These are phyloP conservation scores for Coemansia sp. DNA, from an alignment of 192 early-diverging fungal genomes.

Conservation along the genomic window DNA sequence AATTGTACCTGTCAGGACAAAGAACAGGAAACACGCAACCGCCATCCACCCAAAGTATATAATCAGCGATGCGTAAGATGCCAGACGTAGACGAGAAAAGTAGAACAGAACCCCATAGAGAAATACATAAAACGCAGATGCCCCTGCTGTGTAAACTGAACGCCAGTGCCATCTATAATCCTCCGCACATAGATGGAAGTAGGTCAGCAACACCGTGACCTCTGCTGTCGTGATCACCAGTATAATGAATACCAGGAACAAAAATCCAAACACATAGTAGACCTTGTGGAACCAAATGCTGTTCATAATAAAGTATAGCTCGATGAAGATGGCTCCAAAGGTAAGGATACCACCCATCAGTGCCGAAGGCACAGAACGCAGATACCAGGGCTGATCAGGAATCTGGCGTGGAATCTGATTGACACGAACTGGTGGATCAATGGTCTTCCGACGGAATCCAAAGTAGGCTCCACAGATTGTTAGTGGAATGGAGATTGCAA, in stretches of 20 bases:
- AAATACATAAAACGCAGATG: conserved; percentile 84
- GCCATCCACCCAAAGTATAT: conserved; percentile 91
- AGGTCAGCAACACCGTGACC: conserved; percentile 83
- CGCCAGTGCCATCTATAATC: conserved; percentile 89
- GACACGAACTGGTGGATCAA: conserved; percentile 78
- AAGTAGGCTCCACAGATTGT: conserved; percentile 72
- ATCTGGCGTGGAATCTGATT: conserved; percentile 95
- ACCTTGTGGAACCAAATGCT: conserved; percentile 91
- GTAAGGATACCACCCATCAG: conserved; percentile 83
- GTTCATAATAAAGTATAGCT: conserved; percentile 95
- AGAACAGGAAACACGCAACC: conserved; percentile 73
- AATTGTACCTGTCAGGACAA: conserved; percentile 74
- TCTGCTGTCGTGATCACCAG: conserved; percentile 82
- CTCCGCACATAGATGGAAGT: conserved; percentile 87
- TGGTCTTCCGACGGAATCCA: conserved; percentile 66
- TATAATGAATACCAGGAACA: conserved; percentile 84
- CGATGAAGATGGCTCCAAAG: conserved; percentile 93
- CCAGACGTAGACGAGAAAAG: conserved; percentile 73
- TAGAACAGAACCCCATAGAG: conserved; percentile 89
- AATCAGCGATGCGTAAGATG: conserved; percentile 70
- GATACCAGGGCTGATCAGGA: conserved; percentile 81
- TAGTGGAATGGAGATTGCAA: conserved; percentile 79
- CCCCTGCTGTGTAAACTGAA: conserved; percentile 81
- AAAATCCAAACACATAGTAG: conserved; percentile 93
- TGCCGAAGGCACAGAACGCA: conserved; percentile 71